These are phyloP conservation scores for Aspergillus asperescens DNA, from an alignment of 495 filamentous ascomycete genomes.

Conservation along the genomic window DNA sequence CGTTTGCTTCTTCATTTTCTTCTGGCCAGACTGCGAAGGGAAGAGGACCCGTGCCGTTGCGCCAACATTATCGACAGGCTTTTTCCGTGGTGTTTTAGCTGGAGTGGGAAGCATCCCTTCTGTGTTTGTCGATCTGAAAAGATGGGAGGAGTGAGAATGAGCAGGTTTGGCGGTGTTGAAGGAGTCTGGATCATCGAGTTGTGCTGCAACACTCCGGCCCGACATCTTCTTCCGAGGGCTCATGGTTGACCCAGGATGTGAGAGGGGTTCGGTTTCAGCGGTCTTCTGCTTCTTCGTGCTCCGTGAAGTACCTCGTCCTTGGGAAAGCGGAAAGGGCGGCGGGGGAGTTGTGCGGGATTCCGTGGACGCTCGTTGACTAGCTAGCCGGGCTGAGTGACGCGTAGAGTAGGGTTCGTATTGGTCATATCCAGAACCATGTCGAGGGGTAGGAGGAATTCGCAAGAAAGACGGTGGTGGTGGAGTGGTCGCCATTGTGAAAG, in stretches of 20 bases:
- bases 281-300: conserved; percentile 20
- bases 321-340: conserved; percentile 25
- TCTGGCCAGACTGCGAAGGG: conserved; percentile 39
- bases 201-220: conserved; percentile 11
- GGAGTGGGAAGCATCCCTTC: conserved; percentile 76
- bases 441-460: conserved; percentile 67
- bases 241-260: conserved; percentile 36
- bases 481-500: conserved; percentile 54
- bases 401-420: conserved; percentile 61
- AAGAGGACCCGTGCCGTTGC: conserved; percentile 74
- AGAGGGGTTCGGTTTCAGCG: conserved; percentile 19
- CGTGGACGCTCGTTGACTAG: conserved; percentile 33
- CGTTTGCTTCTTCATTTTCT: conserved; percentile 51
- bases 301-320: conserved; percentile 14
- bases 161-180: conserved; percentile 18
- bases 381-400: conserved; percentile 46
- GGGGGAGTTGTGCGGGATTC: conserved; percentile 36
- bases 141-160: conserved; percentile 14
- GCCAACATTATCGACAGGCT: conserved; percentile 52
- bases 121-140: conserved; percentile 25
- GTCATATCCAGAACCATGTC: conserved; percentile 63
- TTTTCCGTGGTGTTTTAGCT: conserved; percentile 76
- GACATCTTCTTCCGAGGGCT: conserved; percentile 51
- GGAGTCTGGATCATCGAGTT: conserved; percentile 21
- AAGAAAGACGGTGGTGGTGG: conserved; percentile 57